Base-by-base conservation (phyloP, 2,329 filamentous ascomycete genomes). In the Pestalotiopsis sp. region DNA sequence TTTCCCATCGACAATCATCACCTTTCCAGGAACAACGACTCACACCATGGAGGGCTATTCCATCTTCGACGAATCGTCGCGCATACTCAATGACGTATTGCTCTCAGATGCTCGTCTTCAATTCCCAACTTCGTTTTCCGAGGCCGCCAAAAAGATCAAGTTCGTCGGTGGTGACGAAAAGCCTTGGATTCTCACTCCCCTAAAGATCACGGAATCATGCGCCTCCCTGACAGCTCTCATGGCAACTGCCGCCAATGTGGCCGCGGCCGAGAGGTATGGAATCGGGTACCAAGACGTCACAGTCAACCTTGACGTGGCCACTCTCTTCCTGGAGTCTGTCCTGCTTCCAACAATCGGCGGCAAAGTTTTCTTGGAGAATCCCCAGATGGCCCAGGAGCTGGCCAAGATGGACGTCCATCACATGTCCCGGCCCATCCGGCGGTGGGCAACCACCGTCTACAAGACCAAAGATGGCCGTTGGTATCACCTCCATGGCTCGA, bases 401-500 rank as follows among this genome's bases (percentile, higher is more conserved):
- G 66, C 69, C 1, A 68, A 72, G 26, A 73, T 73, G 65, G 75
- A 77, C 55, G 70, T 70, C n/a, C 70, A 70, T 22, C 62, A 68
- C 13, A 73, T 75, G 66, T 70, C 70, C 58, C 71, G 70, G 38
- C 74, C 75, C 13, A 78, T 75, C 68, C 73, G 75, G 4, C 72
- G 75, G 3, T 71, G 76, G 17, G 74, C 76, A 2, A 79, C 78
- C 17, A 65, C 57, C n/a, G 48, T 79, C 3, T 79, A 80, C 66
- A 73, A 73, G 58, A 78, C 78, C 1, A 74, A 75, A 17, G 77
- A 79, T 30, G 75, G 75, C 0, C 71, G 75, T 6, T 80, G 74
- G 73, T 80, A 78, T 64, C 78, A 80, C 35, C 69, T 80, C 2
- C 78, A 80, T 59, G 78, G 78, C 1, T 75, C 77, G 0, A 69